Conservation (phyloP, 1,284 basidiomycete genomes). For the Irpex sp. region DNA sequence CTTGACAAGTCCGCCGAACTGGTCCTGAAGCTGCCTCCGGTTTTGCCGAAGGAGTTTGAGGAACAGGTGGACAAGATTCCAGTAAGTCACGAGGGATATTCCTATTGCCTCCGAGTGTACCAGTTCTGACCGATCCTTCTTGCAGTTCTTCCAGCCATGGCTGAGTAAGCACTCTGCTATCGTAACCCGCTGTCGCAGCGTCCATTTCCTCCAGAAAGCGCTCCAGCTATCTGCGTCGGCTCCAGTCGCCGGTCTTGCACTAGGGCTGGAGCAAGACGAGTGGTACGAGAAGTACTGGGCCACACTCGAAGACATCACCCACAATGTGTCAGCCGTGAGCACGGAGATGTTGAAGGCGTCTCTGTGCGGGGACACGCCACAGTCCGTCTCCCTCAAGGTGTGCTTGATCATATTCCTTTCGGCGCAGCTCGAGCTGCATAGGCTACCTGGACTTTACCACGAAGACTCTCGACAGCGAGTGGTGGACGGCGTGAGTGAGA, state of each 20-base stretch:
- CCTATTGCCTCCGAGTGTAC: background rate
- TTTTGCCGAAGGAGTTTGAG: conserved; percentile 17
- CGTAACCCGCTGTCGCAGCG: conserved; percentile 7
- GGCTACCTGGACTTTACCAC: conserved; percentile 17
- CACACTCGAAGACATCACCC: conserved; percentile 20
- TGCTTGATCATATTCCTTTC: conserved; percentile 20
- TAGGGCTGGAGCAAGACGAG: conserved; percentile 2
- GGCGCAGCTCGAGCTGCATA: conserved; percentile 21
- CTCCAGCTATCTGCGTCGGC: conserved; percentile 3
- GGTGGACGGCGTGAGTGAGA: conserved; percentile 18
- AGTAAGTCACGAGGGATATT: conserved; percentile 10
- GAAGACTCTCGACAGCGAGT: conserved; percentile 18
- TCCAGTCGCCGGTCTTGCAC: conserved; percentile 4
- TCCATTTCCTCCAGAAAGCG: conserved; percentile 6
- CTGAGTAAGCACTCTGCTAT: conserved; percentile 9
- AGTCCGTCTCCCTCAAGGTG: conserved; percentile 21
- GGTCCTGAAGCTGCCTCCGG: conserved; percentile 18
- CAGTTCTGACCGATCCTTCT: background rate
- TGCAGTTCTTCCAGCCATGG: conserved; percentile 11
- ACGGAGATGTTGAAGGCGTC: conserved; percentile 22
- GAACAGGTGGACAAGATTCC: conserved; percentile 18
- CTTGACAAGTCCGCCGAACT: conserved; percentile 22
- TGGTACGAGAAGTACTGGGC: conserved; percentile 26
- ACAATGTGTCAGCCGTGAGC: conserved; percentile 18
- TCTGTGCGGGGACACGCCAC: conserved; percentile 17